Percentiles rank a stretch among this genome's conserved stretches.
Conservation (phyloP, 164 flowering plant species). For the Annona squamosa region DNA sequence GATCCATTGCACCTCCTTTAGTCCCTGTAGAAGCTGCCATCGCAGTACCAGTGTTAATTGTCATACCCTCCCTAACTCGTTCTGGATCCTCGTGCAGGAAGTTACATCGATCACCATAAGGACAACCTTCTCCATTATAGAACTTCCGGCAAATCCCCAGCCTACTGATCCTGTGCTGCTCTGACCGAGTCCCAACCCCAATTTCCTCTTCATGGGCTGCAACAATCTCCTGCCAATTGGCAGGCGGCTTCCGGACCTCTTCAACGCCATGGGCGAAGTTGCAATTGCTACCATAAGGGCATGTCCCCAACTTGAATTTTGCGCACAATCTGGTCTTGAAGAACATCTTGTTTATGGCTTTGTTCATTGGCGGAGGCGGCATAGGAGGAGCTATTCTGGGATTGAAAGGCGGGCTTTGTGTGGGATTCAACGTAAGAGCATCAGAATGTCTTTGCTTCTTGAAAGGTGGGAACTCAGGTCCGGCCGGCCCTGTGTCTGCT, state of each 20-base stretch:
- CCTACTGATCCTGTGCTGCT: slow-evolving; percentile 58
- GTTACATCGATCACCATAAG: slow-evolving; percentile 79
- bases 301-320: slow-evolving; percentile 44
- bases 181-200: slow-evolving; percentile 41
- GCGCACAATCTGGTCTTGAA: slow-evolving; percentile 76
- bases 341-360: slow-evolving; percentile 48
- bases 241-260: slow-evolving; percentile 70
- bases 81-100: slow-evolving; percentile 68
- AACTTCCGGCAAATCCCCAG: slow-evolving; percentile 78
- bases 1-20: slow-evolving; percentile 26
- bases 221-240: slow-evolving; percentile 80
- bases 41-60: slow-evolving; percentile 47
- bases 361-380: slow-evolving; percentile 26
- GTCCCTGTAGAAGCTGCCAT: not conserved
- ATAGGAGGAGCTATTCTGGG: slow-evolving; percentile 22
- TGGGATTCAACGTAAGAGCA: slow-evolving; percentile 11
- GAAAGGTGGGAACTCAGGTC: slow-evolving; percentile 29
- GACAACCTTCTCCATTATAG: slow-evolving; percentile 76
- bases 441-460: slow-evolving; percentile 48
- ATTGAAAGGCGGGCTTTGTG: slow-evolving; percentile 13
- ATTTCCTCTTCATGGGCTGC: slow-evolving; percentile 41
- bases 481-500: not conserved
- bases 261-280: slow-evolving; percentile 82
- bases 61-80: slow-evolving; percentile 59
- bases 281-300: slow-evolving; percentile 66